Base-by-base conservation (phyloP, 768 basidiomycete genomes). In the Phaffia australis region DNA sequence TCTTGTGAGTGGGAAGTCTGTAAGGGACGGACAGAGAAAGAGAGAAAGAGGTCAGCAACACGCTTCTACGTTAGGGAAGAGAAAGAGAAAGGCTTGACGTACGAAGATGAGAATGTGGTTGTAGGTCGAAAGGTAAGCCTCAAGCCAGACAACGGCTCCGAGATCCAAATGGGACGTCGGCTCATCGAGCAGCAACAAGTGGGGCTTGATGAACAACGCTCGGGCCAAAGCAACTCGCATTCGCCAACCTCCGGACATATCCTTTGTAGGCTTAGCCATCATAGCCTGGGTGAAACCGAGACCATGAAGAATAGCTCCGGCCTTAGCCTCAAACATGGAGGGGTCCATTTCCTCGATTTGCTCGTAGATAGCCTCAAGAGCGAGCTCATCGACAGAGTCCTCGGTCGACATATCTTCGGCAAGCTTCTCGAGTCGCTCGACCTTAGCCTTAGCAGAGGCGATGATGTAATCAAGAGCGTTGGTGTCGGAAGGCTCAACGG, bases 171-270 rank as follows among this genome's bases (percentile, higher is more conserved):
- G 92, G 75, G 89, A 90, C 32, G 78, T 78, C 35, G 78, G 78
- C 78, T 94, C 90, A 75, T 97, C 95, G 71, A 99, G 85, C 46
- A 99, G 80, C 46, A 98, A 81, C 29, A 99, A 78, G 80, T 99
- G 95, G 6, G 94, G 94, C 78, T 93, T 97, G 77, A 99, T 79
- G 78, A 98, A 97, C 50, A 99, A 82, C 1, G 94, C 94, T 57
- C 94, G 83, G 46, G 94, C 94, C 49, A 99, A 86, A 18, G 94
- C 88, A 63, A 99, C 94, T 76, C 94, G 85, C 94, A 99, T 99
- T 60, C 94, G 83, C 94, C 94, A 99, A 72, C 94, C 94, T 83
- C 94, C 94, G 73, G 85, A 87, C 94, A 99, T 99, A 76, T 99
- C 94, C 79, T 90, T 94, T 35, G 94, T 99, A 3, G 92, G 87